Conservation (phyloP, 202 grass and related monocot genomes). For the Carex sylvatica region DNA sequence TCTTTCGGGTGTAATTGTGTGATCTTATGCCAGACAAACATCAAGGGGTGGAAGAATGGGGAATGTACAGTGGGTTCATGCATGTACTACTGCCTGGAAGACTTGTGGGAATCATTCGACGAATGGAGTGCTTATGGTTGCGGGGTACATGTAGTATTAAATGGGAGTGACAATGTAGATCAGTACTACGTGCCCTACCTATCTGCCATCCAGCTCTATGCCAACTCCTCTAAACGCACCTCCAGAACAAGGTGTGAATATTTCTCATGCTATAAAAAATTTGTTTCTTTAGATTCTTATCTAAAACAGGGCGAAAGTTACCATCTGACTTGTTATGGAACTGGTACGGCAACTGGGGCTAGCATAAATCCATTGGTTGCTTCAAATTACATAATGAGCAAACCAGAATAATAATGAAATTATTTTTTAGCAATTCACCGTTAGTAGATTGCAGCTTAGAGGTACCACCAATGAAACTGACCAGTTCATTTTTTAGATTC, state of each 20-base stretch:
- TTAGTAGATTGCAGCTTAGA: not conserved
- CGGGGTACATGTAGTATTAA: slow-evolving; percentile 83
- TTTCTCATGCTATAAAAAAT: not conserved
- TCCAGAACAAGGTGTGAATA: slow-evolving; percentile 52
- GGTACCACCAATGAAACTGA: not conserved
- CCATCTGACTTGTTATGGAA: not conserved
- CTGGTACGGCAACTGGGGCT: not conserved
- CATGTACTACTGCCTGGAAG: slow-evolving; percentile 67
- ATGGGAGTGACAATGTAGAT: slow-evolving; percentile 67
- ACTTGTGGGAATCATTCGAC: slow-evolving; percentile 95
- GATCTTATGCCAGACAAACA: slow-evolving; percentile 39
- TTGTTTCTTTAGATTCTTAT: not conserved
- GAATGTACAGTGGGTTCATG: slow-evolving; percentile 32
- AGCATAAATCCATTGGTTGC: not conserved
- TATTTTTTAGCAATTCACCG: not conserved
- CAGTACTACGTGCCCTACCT: slow-evolving; percentile 99
- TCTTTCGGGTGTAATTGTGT: not conserved
- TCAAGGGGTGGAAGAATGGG: slow-evolving; percentile 46
- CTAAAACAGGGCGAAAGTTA: not conserved
- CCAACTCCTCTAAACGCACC: slow-evolving; percentile 44
- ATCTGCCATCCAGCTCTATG: slow-evolving; percentile 83
- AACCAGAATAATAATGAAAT: not conserved
- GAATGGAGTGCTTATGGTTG: slow-evolving; percentile 98
- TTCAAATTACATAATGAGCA: not conserved
- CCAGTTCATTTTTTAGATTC: not conserved